Base-by-base conservation (phyloP, 2,329 filamentous ascomycete species). In the Talaromyces funiculosus region DNA sequence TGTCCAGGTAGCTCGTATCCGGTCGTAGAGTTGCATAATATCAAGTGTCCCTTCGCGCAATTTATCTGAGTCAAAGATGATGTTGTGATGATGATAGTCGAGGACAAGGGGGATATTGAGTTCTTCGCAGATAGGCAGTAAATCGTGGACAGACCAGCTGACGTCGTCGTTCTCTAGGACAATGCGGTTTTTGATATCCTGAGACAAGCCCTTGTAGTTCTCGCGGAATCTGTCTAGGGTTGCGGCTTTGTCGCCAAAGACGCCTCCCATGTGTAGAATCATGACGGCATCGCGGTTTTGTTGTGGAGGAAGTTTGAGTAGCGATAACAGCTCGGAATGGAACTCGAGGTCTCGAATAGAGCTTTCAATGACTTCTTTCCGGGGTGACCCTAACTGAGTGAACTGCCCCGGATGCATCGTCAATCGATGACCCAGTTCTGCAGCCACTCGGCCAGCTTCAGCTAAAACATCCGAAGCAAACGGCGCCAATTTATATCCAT, bases 111-210 rank as follows among this genome's bases (percentile, higher is more conserved):
- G 93, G 40, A 97, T 96, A 70, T 93, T 90, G n/a, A 97, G 80
- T 73, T 96, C 92, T 73, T 97, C 90, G 70, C 93, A 97, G 0
- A 96, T 79, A 0, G 93, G 92, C 0, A 97, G 80, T 5, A 97
- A 77, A 68, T 97, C 92, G 67, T 97, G 92, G 0, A 96, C 90
- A n/a, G 85, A 88, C 89, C 90, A 97, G 38, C 86, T 86, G 1
- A 97, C 90, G 71, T 97, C 93, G 73, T 97, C 93, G 64, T 97
- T 97, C 71, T 97, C 93, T 18, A 97, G 79, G 0, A 97, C 93
- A 0, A 97, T 77, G 0, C 93, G 84, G 4, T 85, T 84, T 75
- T 94, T 96, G 64, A 97, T 80, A 3, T 85, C 82, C 3, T 85
- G 81, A 0, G 89, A 83, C 0, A 95, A 74, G 1, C 71, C 80